Evolutionary conservation across 1,139 yeast genomes (phyloP), one percentile per base, ranked within the genome.

Genomic region (Blastobotrys malaysiensis): DNA sequence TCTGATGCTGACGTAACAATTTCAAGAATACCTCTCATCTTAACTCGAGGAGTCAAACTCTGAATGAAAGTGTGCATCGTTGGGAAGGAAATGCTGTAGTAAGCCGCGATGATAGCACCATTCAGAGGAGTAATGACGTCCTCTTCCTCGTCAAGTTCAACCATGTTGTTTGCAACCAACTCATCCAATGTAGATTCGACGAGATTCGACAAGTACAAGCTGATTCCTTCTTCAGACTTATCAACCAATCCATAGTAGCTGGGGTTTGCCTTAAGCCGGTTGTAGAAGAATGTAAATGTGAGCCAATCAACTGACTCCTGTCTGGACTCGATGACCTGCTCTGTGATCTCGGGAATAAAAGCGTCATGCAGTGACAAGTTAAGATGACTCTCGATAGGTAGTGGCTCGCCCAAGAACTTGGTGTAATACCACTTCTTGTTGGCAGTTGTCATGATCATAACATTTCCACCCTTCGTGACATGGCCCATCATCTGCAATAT

Each of bases 291-390:
- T 0, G 96, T 80, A 69, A 81, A 88, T 0, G 97, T 87, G 45
- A 95, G 66, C 95, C 96, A 88, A 64, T 91, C 97, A 57, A 95
- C 80, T 60, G 96, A 88, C 60, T 88, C 95, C 63, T 91, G 97
- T 64, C 88, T 82, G 5, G 81, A 76, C 51, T 76, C 78, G 55
- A 93, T 78, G n/a, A 83, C 75, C 1, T 81, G 76, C 13, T 83
- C 80, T 51, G 86, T 80, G 14, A 90, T 83, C 61, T 90, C 98
- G 45, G 81, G 79, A 46, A 87, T 70, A 49, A 93, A 77, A 0
- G 80, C 77, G 65, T 91, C 97, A 56, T 81, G 84, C 16, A 90
- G 63, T 48, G 73, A 70, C 11, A 74, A 69, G 52, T 79, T 79
- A 61, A 90, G 67, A 62, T 78, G 82, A 69, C 97, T 89, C 67